Evolutionary conservation across 441 rosid genomes (phyloP), one percentile per base, ranked within the genome.

Genomic region (Populus tomentosa): DNA sequence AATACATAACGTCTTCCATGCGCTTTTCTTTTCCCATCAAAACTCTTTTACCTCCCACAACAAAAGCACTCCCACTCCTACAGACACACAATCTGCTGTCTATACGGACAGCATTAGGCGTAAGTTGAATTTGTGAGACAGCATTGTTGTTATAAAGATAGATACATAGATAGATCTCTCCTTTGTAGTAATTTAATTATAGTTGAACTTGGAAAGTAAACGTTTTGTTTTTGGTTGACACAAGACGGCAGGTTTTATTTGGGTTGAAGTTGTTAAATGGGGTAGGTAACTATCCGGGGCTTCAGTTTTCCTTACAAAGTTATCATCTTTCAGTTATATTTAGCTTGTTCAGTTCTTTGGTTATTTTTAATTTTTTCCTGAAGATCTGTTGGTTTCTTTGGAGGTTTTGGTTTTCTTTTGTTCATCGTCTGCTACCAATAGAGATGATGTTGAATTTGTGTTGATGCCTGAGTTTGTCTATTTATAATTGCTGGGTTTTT

Each of bases 241-340:
- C 56, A 50, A 4, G 78, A 76, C 71, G 77, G 74, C 70, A 24
- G 75, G 72, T 77, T 69, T 75, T 69, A 67, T 76, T 78, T 78
- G 78, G 30, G 67, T 62, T 75, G 78, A 72, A 78, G 84, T 81
- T 84, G 79, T 74, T 68, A 32, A 32, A 71, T 67, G 81, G 73
- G 59, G 82, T 73, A 59, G 80, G 79, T 77, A 68, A 74, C 70
- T 83, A 80, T 87, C 86, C 83, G 82, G 85, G 73, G 75, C 82
- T 78, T 80, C 70, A 33, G 18, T 88, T 76, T 77, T 80, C 18
- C 8, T n/a, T 62, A 9, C 36, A 62, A 76, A 80, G 74, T n/a
- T 4, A 16, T 40, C 26, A 36, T 24, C 64, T 70, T 75, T 66
- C 53, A 67, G 69, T 38, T 24, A 73, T 59, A 7, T 46, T 66